Evolutionary conservation across 2,329 filamentous ascomycete species (phyloP).

Genomic region (Sporothrix phasma): DNA sequence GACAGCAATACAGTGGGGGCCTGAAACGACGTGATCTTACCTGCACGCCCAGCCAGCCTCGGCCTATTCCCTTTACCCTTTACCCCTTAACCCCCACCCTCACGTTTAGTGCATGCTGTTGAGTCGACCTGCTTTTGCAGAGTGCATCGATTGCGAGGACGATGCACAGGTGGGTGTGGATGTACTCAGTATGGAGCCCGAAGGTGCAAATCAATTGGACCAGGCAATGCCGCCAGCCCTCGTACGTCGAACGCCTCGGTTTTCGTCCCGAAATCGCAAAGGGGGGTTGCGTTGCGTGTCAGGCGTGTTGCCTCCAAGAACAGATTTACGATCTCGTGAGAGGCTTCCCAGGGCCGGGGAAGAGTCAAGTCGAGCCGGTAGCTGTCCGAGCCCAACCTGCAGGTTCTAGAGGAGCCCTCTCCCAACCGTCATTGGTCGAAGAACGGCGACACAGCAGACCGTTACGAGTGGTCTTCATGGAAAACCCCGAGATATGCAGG

Average conservation of each 20-base stretch:
- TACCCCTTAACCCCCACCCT: too few relatives aligned
- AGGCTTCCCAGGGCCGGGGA: too few relatives aligned
- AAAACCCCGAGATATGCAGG: neutral
- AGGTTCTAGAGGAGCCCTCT: too few relatives aligned
- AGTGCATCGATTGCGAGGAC: too few relatives aligned
- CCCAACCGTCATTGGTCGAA: neutral
- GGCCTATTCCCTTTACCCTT: too few relatives aligned
- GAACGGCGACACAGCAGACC: neutral
- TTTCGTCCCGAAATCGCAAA: too few relatives aligned
- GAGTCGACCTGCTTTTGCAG: too few relatives aligned
- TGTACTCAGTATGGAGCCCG: too few relatives aligned
- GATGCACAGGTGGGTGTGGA: too few relatives aligned
- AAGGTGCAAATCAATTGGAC: neutral
- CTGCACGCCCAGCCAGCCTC: neutral
- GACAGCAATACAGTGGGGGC: neutral
- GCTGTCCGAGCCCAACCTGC: neutral
- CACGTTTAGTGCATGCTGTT: too few relatives aligned
- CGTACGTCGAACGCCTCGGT: neutral
- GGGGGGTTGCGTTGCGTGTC: neutral
- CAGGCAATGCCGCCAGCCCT: neutral
- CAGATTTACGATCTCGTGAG: neutral
- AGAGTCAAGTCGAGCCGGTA: neutral
- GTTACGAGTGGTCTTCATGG: too few relatives aligned
- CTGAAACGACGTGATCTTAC: neutral
- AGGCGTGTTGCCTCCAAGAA: neutral